Evolutionary conservation across 371 early-diverging fungal species (phyloP).

Genomic region (Syncephalastrum contaminatum): DNA sequence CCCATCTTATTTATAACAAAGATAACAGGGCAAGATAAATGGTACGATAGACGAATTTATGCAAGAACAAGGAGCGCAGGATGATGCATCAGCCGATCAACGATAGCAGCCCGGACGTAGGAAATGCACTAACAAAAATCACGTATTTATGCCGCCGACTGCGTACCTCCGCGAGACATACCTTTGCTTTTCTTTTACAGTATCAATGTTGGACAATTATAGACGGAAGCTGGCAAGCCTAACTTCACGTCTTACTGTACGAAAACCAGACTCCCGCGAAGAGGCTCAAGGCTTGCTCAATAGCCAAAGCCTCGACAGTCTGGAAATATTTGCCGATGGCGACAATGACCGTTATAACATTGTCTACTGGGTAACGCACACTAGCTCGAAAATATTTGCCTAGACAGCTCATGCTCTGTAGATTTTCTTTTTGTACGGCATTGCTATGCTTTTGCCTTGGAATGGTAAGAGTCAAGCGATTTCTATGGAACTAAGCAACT

Average conservation of each 20-base stretch:
- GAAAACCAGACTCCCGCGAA: conserved; percentile 5
- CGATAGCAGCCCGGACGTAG: no score
- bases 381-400: not conserved
- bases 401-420: conserved; percentile 15
- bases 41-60: no score
- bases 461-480: conserved; percentile 55
- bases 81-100: no score
- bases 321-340: conserved; percentile 18
- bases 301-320: conserved; percentile 8
- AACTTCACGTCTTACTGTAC: conserved; percentile 3
- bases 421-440: conserved; percentile 71
- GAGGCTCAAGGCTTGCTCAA: conserved; percentile 12
- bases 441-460: conserved; percentile 80
- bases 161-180: no score
- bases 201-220: conserved; percentile 11
- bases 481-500: not conserved
- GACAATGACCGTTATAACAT: conserved; percentile 17
- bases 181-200: no score
- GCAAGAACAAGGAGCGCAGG: no score
- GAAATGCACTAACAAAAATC: no score
- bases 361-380: conserved; percentile 23
- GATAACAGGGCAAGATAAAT: no score
- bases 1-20: no score
- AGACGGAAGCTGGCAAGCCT: not conserved
- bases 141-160: no score